Conservation (phyloP, 768 basidiomycete species). For the Tylopilus vinaceipallidus region DNA sequence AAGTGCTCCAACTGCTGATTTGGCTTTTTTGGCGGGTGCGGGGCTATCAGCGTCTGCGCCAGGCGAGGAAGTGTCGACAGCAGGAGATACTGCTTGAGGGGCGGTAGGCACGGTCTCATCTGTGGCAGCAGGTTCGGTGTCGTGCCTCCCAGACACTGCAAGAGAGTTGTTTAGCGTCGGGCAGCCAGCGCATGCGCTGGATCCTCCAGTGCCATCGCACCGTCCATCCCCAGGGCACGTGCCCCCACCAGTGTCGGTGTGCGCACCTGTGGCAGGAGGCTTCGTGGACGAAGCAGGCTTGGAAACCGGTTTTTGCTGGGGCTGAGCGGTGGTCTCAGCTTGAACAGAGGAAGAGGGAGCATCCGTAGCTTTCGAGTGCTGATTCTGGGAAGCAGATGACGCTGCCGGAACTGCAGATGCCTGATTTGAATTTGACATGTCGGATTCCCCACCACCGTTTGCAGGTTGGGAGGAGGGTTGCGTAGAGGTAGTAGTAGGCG, state of each 20-base stretch:
- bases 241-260: conserved; percentile 39
- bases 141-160: conserved; percentile 42
- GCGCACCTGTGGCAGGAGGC: conserved; percentile 32
- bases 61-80: conserved; percentile 36
- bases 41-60: conserved; percentile 31
- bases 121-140: conserved; percentile 33
- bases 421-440: conserved; percentile 37
- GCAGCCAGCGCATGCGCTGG: conserved; percentile 90
- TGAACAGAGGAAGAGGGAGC: conserved; percentile 27
- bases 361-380: conserved; percentile 32
- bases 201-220: conserved; percentile 96
- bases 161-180: conserved; percentile 93
- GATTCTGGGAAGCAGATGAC: conserved; percentile 29
- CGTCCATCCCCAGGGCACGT: conserved; percentile 99
- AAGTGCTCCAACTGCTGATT: conserved; percentile 63
- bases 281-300: conserved; percentile 28
- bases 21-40: conserved; percentile 30
- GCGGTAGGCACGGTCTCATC: conserved; percentile 21
- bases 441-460: conserved; percentile 35
- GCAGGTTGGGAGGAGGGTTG: conserved; percentile 30
- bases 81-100: conserved; percentile 25
- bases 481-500: conserved; percentile 32
- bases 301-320: conserved; percentile 26
- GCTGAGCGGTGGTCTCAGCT: conserved; percentile 23
- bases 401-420: conserved; percentile 33